Evolutionary conservation across 202 grass and related monocot species (phyloP), one percentile per base, ranked within the genome.

Genomic region (Musa balbisiana): DNA sequence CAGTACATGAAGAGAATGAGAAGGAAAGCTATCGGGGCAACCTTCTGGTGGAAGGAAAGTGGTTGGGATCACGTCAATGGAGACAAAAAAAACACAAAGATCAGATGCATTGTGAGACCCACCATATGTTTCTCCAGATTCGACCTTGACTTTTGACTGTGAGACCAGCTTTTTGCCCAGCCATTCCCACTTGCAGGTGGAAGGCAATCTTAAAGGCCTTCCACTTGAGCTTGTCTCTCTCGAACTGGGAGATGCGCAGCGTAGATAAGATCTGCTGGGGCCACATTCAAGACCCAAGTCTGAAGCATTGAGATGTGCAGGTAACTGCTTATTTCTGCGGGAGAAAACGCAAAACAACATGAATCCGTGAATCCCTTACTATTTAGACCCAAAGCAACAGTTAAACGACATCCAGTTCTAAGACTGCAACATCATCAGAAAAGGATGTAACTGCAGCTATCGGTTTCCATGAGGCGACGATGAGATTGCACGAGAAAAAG

Each of bases 11-110:
- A 17, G 20, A 21, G 25, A 51, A 17, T 15, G 10, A 51, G 20
- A 11, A 51, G 16, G 49, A 70, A 21, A 43, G 25, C 9, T 20
- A 10, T 15, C 17, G 9, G 51, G 0, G 67, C 33, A 70, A 20
- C 43, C 67, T 70, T 70, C 33, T 52, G 9, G 52, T 21, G 43
- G 49, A 70, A 70, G 67, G 67, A 70, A 70, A 70, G 67, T 70
- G 49, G 19, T 17, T 43, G 67, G 11, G 5, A 70, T 70, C 67
- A 70, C 67, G 12, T 52, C 67, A 19, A 43, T 11, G 67, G 67
- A 70, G 25, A 51, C 67, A 70, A 19, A 51, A 51, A 43, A 43
- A 5, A 5, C 33, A 8, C 33, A 43, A 43, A 11, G 19, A 16
- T 1, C 17, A 22, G 33, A 51, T 51, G 67, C 43, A 4, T 51